A percentile compares a stretch with the other conserved stretches of the same genome.
phyloP scores from a whole-genome alignment of 352 stramenopile genomes.

The Pythium sp. region DNA sequence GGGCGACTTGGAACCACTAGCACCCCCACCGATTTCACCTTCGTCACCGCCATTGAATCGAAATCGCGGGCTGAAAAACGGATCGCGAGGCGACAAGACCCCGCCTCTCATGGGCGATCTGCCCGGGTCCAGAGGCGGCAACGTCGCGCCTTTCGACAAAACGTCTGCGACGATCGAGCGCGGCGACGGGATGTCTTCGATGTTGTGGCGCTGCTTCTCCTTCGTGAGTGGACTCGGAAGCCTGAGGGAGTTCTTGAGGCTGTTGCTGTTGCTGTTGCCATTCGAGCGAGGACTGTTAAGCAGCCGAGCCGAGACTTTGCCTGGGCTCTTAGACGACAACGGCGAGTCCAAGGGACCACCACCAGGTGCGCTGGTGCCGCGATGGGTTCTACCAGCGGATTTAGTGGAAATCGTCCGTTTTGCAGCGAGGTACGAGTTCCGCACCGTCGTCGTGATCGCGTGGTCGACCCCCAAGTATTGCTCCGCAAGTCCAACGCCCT shows the following conservation, averaged over 20 bases:
- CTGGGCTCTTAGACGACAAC: conserved; percentile 19
- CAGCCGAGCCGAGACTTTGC: conserved; percentile 28
- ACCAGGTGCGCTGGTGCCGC: not conserved
- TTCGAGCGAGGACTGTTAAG: conserved; percentile 34
- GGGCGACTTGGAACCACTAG: conserved; percentile 1
- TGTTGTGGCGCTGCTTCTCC: conserved; percentile 30
- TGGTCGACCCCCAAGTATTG: conserved; percentile 87
- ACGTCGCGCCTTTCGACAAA: conserved; percentile 37
- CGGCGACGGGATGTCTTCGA: conserved; percentile 31
- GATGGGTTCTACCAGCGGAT: not conserved
- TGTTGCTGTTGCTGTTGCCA: conserved; percentile 4
- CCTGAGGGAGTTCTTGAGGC: conserved; percentile 21
- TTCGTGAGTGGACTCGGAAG: conserved; percentile 52
- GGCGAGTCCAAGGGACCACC: not conserved
- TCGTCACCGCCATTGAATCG: conserved; percentile 32
- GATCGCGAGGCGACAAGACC: conserved; percentile 41
- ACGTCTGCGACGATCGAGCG: conserved; percentile 56
- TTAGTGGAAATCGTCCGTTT: conserved; percentile 59
- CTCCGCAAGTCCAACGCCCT: conserved; percentile 86
- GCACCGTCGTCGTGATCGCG: conserved; percentile 85
- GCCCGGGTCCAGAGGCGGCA: conserved; percentile 34
- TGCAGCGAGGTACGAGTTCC: conserved; percentile 87
- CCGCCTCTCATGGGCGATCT: conserved; percentile 5
- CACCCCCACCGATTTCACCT: not conserved
- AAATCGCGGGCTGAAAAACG: conserved; percentile 70